Evolutionary conservation across 768 basidiomycete species (phyloP).

Genomic region (Lactarius sanguifluus): DNA sequence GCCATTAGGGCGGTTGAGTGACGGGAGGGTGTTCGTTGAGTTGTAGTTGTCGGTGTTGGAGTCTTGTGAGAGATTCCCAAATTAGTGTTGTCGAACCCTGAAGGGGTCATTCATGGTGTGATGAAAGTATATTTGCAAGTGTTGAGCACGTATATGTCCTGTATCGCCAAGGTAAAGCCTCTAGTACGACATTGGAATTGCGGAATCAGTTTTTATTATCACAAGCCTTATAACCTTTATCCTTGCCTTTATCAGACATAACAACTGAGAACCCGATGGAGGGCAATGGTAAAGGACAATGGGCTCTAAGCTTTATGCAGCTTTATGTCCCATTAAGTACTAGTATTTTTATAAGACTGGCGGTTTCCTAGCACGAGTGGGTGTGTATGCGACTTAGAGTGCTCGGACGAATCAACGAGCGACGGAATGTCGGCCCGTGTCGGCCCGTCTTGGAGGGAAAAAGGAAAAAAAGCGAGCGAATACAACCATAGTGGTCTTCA

Average conservation of each 20-base stretch:
- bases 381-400: neutral
- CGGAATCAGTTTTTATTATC: neutral
- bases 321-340: neutral
- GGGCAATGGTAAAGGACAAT: neutral
- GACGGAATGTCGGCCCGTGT: neutral
- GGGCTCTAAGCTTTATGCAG: neutral
- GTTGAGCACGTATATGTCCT: neutral
- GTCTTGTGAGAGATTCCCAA: neutral
- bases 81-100: slow-evolving; percentile 19
- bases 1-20: neutral
- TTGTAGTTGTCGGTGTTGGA: slow-evolving; percentile 1
- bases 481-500: neutral
- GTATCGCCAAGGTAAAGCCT: neutral
- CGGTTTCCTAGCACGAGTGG: neutral
- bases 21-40: neutral
- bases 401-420: neutral
- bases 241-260: neutral
- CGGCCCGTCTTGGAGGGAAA: neutral
- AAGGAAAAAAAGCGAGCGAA: neutral
- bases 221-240: no score
- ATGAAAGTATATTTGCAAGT: neutral
- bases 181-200: neutral
- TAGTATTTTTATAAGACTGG: neutral
- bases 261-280: neutral
- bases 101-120: slow-evolving; percentile 27